Conservation (phyloP, 2,329 filamentous ascomycete genomes). For the Talaromyces sp. region DNA sequence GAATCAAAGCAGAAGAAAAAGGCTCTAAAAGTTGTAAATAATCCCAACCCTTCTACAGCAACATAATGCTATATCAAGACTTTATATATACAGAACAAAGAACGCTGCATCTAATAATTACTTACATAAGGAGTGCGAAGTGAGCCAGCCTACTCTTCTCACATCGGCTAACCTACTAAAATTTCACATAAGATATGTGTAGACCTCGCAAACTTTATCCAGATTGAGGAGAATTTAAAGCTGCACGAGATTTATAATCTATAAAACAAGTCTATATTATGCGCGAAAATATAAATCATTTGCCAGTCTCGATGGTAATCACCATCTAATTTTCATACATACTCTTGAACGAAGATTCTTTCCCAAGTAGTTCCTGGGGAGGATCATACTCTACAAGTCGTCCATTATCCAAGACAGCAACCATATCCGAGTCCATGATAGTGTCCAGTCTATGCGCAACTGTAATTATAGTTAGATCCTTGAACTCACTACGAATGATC, state of each 20-base stretch:
- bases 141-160: too few relatives aligned
- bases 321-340: background rate
- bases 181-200: background rate
- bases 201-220: background rate
- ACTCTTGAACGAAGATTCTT: slow-evolving; percentile 6
- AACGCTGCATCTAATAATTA: too few relatives aligned
- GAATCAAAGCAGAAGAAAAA: too few relatives aligned
- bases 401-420: slow-evolving; percentile 55
- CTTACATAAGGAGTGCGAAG: too few relatives aligned
- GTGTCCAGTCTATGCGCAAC: slow-evolving; percentile 71
- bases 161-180: too few relatives aligned
- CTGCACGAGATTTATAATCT: background rate
- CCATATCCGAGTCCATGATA: slow-evolving; percentile 69
- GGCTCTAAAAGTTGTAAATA: too few relatives aligned
- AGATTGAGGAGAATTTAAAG: background rate
- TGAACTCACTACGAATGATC: slow-evolving; percentile 66
- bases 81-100: too few relatives aligned
- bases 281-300: background rate
- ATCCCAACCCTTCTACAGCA: too few relatives aligned
- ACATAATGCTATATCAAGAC: too few relatives aligned
- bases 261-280: background rate
- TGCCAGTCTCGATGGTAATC: background rate
- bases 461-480: slow-evolving; percentile 60
- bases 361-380: slow-evolving; percentile 10
- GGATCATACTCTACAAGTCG: slow-evolving; percentile 14